Base-by-base conservation (phyloP, 2,329 filamentous ascomycete species). In the Epichloe sylvatica region DNA sequence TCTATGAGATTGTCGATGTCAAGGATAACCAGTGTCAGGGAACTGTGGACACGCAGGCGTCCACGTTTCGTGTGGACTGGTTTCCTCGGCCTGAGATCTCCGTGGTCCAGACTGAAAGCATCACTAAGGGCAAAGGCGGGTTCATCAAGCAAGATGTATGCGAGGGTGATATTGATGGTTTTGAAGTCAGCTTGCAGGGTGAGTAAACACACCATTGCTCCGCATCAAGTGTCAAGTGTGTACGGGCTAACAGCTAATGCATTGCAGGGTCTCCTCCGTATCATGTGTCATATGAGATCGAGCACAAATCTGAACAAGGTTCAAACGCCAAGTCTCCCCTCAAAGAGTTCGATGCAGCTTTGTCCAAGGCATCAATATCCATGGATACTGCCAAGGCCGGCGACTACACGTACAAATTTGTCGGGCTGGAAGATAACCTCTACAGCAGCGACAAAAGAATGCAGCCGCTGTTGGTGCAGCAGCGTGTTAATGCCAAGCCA, bases 111-210 rank as follows among this genome's bases (percentile, higher is more conserved):
- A 78, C 78, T n/a, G 72, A 80, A 4, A 77, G 81, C 44, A 73
- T 86, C 44, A 70, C 70, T 15, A 51, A 57, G 11, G 70, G 72
- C 15, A 71, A 70, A 8, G 70, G 72, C 30, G 73, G 74, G 35
- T 85, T 83, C 61, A 63, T 81, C 57, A 94, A 94, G 66, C 77
- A 81, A 40, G 83, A 90, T 53, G 83, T 98, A 33, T 98, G 92
- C 61, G 90, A 98, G 69, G 91, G 91, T 33, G 91, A 97, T 53
- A 85, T 95, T 60, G 91, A 96, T 64, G 81, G 82, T 3, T 81
- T 96, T 49, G 89, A 96, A 60, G 71, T 98, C 48, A 76, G 77
- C 41, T 76, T 98, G 53, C 78, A 78, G 62, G 91, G 88, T 78
- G 77, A 68, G 74, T 62, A 40, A 4, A 33, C 15, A 40, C 7